These are phyloP conservation scores for Oryza longistaminata DNA, from an alignment of 176 grass and related monocot species.

Conservation along the genomic window DNA sequence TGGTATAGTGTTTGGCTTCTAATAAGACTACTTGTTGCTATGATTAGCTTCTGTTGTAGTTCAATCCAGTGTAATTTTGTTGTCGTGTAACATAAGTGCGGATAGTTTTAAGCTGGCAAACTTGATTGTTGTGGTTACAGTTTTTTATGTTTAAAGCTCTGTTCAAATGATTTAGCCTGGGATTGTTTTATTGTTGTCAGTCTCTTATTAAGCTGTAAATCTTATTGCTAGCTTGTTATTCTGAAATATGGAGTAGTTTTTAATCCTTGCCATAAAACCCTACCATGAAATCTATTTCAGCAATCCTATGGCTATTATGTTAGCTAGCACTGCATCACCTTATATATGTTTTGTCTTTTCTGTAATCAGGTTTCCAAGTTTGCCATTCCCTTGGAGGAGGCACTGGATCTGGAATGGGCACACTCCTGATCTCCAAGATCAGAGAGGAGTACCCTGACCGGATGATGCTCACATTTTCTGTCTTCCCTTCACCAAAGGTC, in stretches of 20 bases:
- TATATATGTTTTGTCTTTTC: neutral
- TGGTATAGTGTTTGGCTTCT: neutral
- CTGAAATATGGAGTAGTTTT: neutral
- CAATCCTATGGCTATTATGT: neutral
- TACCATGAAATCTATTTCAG: neutral
- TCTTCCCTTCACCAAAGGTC: slow-evolving; percentile 87
- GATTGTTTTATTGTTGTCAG: neutral
- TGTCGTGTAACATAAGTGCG: neutral
- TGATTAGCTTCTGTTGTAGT: neutral
- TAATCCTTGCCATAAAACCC: neutral
- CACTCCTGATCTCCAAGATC: slow-evolving; percentile 91
- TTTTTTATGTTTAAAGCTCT: neutral
- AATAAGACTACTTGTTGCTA: too few species aligned
- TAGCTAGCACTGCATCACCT: neutral
- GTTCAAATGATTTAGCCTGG: neutral
- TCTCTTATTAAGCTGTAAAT: neutral
- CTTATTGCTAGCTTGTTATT: neutral
- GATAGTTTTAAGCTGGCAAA: neutral
- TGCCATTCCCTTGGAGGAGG: slow-evolving; percentile 90
- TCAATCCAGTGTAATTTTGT: neutral
- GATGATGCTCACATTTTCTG: slow-evolving; percentile 95
- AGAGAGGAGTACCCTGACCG: slow-evolving; percentile 86
- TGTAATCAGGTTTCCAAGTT: slow-evolving; percentile 74
- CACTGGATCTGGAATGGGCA: slow-evolving; percentile 88
- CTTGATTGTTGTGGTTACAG: neutral